phyloP scores from a whole-genome alignment of 2,329 filamentous ascomycete genomes.

The Penicillium digitatum region DNA sequence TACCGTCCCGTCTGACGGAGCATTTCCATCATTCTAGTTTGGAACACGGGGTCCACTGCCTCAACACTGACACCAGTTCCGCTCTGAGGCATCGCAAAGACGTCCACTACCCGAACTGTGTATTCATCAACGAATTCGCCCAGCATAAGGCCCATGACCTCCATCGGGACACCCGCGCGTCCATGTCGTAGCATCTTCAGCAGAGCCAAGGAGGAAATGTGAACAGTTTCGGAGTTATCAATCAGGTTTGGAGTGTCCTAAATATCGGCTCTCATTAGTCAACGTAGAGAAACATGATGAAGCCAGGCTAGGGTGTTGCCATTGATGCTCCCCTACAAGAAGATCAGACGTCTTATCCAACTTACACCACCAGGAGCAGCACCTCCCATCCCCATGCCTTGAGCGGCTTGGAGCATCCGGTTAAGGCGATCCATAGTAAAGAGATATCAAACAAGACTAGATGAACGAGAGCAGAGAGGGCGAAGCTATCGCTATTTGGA shows the following conservation, averaged over 20 bases:
- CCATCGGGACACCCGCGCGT: slow-evolving; percentile 96
- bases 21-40: slow-evolving; percentile 99
- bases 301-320: neutral
- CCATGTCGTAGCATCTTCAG: slow-evolving; percentile 99
- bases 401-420: slow-evolving; percentile 74
- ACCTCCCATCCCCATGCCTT: slow-evolving; percentile 52
- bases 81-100: slow-evolving; percentile 98
- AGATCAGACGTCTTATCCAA: slow-evolving; percentile 13
- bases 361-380: slow-evolving; percentile 41
- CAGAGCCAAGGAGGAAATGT: slow-evolving; percentile 94
- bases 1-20: slow-evolving; percentile 92
- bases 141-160: slow-evolving; percentile 99
- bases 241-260: slow-evolving; percentile 89
- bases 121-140: slow-evolving; percentile 99
- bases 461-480: slow-evolving; percentile 16
- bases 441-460: slow-evolving; percentile 17
- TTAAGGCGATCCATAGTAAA: slow-evolving; percentile 81
- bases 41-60: slow-evolving; percentile 96
- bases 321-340: slow-evolving; percentile 6
- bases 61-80: slow-evolving; percentile 98
- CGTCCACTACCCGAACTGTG: slow-evolving; percentile 95
- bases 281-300: neutral
- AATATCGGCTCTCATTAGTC: neutral
- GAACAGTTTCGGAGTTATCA: slow-evolving; percentile 98
- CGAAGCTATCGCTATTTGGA: slow-evolving; percentile 30